Evolutionary conservation across 202 grass and related monocot genomes (phyloP).

Genomic region (Digitaria exilis): DNA sequence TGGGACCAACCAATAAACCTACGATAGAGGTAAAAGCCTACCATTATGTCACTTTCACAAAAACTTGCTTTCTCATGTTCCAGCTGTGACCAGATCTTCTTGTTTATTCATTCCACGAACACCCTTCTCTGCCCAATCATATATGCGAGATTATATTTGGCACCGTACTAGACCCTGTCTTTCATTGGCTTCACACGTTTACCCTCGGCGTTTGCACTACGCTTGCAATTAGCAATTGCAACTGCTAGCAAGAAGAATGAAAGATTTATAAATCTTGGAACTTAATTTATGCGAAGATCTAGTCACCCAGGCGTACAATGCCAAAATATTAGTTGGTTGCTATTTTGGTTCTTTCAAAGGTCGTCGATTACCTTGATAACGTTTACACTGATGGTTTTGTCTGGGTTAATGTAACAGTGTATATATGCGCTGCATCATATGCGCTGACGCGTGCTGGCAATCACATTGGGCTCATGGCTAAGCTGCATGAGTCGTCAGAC

Average conservation of each 20-base stretch:
- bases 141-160: neutral
- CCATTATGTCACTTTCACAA: constrained; percentile 2
- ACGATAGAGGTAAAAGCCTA: neutral
- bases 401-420: neutral
- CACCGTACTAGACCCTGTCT: constrained; percentile 4
- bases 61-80: neutral
- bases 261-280: neutral
- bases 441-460: neutral
- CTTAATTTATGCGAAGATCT: neutral
- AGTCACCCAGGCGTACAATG: neutral
- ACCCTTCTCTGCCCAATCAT: constrained; percentile 5
- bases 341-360: constrained; percentile 19
- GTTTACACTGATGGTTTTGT: neutral
- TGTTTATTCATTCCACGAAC: constrained; percentile 4
- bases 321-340: constrained; percentile 7
- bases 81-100: neutral
- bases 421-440: neutral
- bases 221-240: neutral
- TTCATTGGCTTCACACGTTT: neutral
- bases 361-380: neutral
- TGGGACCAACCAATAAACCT: neutral
- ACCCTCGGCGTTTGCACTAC: neutral
- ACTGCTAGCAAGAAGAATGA: neutral
- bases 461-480: neutral
- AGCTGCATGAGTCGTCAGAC: neutral